Evolutionary conservation across 768 basidiomycete genomes (phyloP).

Genomic region (Xanthoconium stramineum): DNA sequence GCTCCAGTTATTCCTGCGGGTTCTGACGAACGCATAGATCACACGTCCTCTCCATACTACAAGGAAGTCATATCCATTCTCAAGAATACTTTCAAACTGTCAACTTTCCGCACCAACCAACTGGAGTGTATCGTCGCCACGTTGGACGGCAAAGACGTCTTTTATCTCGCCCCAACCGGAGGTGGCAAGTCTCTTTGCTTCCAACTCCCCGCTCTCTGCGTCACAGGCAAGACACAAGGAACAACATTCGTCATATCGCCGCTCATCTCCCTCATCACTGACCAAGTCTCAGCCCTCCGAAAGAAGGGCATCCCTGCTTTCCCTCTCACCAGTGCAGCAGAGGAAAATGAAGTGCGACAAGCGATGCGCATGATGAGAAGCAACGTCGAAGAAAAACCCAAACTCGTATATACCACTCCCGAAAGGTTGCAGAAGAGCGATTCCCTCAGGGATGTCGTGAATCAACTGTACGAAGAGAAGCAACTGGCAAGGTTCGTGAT

Average conservation of each 20-base stretch:
- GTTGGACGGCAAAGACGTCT: constrained; percentile 79
- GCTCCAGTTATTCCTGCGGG: background rate
- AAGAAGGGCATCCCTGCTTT: constrained; percentile 67
- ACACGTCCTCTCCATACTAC: constrained; percentile 32
- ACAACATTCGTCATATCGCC: constrained; percentile 91
- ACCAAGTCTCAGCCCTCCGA: constrained; percentile 74
- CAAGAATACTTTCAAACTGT: constrained; percentile 53
- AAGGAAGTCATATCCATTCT: constrained; percentile 30
- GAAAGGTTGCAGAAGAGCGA: constrained; percentile 75
- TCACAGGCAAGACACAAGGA: constrained; percentile 65
- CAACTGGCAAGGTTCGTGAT: constrained; percentile 86
- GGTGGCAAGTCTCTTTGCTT: constrained; percentile 89
- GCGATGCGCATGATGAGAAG: constrained; percentile 43
- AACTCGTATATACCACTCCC: constrained; percentile 85
- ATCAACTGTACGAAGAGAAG: constrained; percentile 50
- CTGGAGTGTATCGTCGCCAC: constrained; percentile 81
- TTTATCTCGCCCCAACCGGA: constrained; percentile 95
- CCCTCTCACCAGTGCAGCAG: constrained; percentile 60
- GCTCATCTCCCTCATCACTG: constrained; percentile 81
- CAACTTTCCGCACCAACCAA: constrained; percentile 77
- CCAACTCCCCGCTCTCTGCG: constrained; percentile 87
- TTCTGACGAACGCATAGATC: constrained; percentile 21
- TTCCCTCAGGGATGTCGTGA: constrained; percentile 52
- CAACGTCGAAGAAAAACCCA: constrained; percentile 44
- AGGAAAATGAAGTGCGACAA: constrained; percentile 37